These are phyloP conservation scores for Epichloe glyceriae DNA, from an alignment of 2,329 filamentous ascomycete genomes.

Conservation along the genomic window DNA sequence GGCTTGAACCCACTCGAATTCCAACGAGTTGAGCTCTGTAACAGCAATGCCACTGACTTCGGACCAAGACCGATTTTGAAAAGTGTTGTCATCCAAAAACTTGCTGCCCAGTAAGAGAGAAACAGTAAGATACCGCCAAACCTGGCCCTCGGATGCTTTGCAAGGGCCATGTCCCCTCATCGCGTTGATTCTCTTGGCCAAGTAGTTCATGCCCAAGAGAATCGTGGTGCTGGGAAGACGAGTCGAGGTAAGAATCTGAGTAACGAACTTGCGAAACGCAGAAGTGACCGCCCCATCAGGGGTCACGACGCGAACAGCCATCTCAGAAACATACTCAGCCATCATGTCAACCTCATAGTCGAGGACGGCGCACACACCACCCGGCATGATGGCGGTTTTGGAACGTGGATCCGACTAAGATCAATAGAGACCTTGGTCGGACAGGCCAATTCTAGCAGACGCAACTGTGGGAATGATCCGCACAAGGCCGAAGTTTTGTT, in stretches of 20 bases:
- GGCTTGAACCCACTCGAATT: constrained; percentile 74
- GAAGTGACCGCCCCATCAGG: constrained; percentile 44
- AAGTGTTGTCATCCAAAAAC: constrained; percentile 93
- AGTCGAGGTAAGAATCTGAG: constrained; percentile 80
- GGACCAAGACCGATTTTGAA: constrained; percentile 93
- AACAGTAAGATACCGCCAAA: constrained; percentile 80
- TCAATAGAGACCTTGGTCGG: constrained; percentile 26
- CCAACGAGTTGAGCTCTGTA: constrained; percentile 68
- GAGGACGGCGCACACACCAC: constrained; percentile 84
- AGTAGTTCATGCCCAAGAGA: constrained; percentile 77
- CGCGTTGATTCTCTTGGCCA: constrained; percentile 70
- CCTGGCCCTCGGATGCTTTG: constrained; percentile 51
- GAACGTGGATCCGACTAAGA: constrained; percentile 25
- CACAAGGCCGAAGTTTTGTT: neutral
- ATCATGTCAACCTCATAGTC: constrained; percentile 96
- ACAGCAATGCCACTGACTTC: constrained; percentile 87
- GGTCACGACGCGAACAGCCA: constrained; percentile 51
- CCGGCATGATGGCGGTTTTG: constrained; percentile 43
- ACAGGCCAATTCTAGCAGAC: constrained; percentile 8
- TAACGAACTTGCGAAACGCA: constrained; percentile 83
- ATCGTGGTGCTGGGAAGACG: constrained; percentile 85
- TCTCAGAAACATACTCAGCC: constrained; percentile 89
- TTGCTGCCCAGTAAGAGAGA: constrained; percentile 82
- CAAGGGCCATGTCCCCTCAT: constrained; percentile 45
- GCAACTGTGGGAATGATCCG: neutral